Percentiles rank a stretch among this genome's conserved stretches.
These are phyloP conservation scores for Melaleuca quinquenervia DNA, from an alignment of 345 rosid genomes.

Conservation along the genomic window DNA sequence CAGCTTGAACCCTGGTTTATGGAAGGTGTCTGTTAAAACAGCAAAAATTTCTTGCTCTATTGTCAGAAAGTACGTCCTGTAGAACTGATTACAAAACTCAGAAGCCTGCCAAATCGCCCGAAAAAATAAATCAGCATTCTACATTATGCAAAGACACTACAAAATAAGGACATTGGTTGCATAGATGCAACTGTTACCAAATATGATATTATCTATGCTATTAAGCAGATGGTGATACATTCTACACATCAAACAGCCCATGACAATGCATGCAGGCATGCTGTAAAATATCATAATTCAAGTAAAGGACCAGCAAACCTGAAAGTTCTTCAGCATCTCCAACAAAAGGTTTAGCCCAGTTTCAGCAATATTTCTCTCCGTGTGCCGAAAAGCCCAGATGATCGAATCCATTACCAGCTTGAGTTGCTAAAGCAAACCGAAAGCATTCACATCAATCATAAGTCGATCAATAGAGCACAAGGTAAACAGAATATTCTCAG, in stretches of 20 bases:
- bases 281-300: not conserved
- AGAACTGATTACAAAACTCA: slow-evolving; percentile 87
- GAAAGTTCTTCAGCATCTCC: slow-evolving; percentile 92
- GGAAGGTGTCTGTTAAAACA: slow-evolving; percentile 92
- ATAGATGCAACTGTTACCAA: not conserved
- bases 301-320: slow-evolving; percentile 28
- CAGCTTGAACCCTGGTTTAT: slow-evolving; percentile 98
- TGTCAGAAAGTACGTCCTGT: slow-evolving; percentile 43
- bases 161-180: not conserved
- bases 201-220: not conserved
- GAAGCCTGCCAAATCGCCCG: slow-evolving; percentile 29
- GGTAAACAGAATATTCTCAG: not conserved
- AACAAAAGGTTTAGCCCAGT: slow-evolving; percentile 85
- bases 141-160: not conserved
- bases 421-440: slow-evolving; percentile 44
- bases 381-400: slow-evolving; percentile 99
- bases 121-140: slow-evolving; percentile 6
- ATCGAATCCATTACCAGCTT: slow-evolving; percentile 98
- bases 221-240: not conserved
- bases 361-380: slow-evolving; percentile 97
- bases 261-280: not conserved
- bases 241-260: not conserved
- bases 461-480: not conserved
- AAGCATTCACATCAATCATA: not conserved
- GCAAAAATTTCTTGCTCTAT: slow-evolving; percentile 97